Evolutionary conservation across 2,329 filamentous ascomycete genomes (phyloP), one percentile per base, ranked within the genome.

Genomic region (Fusarium sororula): DNA sequence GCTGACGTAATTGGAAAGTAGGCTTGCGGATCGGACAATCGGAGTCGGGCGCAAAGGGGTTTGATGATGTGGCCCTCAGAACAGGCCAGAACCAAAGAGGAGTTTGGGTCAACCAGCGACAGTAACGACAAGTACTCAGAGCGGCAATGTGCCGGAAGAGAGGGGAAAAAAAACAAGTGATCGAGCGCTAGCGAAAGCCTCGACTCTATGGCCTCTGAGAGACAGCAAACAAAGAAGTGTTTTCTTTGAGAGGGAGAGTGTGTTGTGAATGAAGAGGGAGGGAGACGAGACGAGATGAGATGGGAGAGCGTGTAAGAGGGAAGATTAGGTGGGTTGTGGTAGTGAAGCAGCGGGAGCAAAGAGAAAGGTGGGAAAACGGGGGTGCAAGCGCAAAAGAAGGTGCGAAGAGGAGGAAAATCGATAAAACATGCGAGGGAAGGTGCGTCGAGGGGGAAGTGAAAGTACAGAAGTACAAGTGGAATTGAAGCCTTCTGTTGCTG

Each of bases 121-220:
- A 66, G 70, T 63, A 66, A 66, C 67, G 67, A 75, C 74, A 70
- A 78, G 72, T 75, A 67, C 69, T 66, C 63, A 68, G 61, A 68
- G 57, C 55, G 66, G 68, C 53, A 68, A 64, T 32, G 72, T 74
- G 70, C 54, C 72, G 58, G 66, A 72, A 62, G 56, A 73, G 69
- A 75, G 70, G 60, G 60, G 66, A 73, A 73, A 72, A 66, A 24
- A 68, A 68, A 63, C 57, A 74, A 64, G 64, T 68, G 75, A 79
- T 80, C 85, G 85, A 88, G 83, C 82, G 83, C 86, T 87, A 88
- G 80, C 81, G 70, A 88, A 84, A 84, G 83, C 81, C 83, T 84
- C 83, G 82, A 83, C 67, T 68, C 66, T 68, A 76, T 68, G 75
- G 55, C 71, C 66, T 73, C 68, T 73, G 73, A 66, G 58, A 63